Base-by-base conservation (phyloP, 129 eudicot species). In the Flaveria bidentis region DNA sequence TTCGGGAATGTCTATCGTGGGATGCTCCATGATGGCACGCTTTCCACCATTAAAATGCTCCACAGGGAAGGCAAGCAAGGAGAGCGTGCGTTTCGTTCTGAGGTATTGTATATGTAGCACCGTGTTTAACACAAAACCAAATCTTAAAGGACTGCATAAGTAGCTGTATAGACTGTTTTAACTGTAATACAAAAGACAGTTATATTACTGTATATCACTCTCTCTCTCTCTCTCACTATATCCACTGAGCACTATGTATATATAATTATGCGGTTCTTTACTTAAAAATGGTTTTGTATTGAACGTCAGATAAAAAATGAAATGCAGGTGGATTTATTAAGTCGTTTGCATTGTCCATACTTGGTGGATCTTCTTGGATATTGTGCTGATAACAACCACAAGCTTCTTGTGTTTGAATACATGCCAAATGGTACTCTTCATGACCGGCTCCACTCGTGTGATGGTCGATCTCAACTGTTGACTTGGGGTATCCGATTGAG, bases 331-430 rank as follows among this genome's bases (percentile, higher is more conserved):
- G 99, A 94, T 81, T 87, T 94, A 76, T 79, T 94, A 45, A 91
- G 97, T 75, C 87, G 93, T 49, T 61, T 94, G 72, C 86, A 83
- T 50, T 83, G 90, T 69, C 90, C 93, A 1, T 80, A 86, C 92
- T 81, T 91, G 78, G 86, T 85, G 80, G 89, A 94, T 68, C 88
- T 94, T 10, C 85, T 94, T 50, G 99, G 99, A 68, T 94, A 94
- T 50, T 94, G 99, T 51, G 99, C 99, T 12, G 99, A 94, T 78
- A 87, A 89, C 71, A 84, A 89, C 14, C 93, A 91, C 78, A 85
- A 96, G 49, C 82, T 89, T 70, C 86, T 94, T 9, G 82, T 94
- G 51, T 89, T 89, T 20, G 97, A 94, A 42, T 89, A 73, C 82
- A 87, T 94, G 92, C 81, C 96, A 5, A 87, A 89, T 51, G 97